phyloP scores from a whole-genome alignment of 2,329 filamentous ascomycete species.

The Cladosporium sp. region DNA sequence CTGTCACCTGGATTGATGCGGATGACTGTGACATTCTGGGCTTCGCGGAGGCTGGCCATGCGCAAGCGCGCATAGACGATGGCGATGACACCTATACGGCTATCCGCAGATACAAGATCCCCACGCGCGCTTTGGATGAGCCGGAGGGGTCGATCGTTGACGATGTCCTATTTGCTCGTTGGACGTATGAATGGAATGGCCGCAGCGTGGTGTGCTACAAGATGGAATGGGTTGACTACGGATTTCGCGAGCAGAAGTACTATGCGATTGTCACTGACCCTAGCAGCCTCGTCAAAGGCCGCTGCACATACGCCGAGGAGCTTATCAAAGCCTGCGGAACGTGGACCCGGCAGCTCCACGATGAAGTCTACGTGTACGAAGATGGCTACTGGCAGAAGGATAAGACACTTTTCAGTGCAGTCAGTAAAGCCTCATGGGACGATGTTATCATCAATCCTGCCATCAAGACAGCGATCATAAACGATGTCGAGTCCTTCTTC shows the following conservation, averaged over 20 bases:
- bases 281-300: background rate
- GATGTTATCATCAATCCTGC: slow-evolving; percentile 49
- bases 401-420: slow-evolving; percentile 40
- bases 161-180: slow-evolving; percentile 43
- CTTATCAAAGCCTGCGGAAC: slow-evolving; percentile 36
- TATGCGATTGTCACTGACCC: background rate
- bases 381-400: slow-evolving; percentile 44
- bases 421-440: slow-evolving; percentile 46
- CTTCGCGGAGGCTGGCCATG: slow-evolving; percentile 44
- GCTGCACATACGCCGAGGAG: background rate
- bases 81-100: slow-evolving; percentile 39
- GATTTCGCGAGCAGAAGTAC: background rate
- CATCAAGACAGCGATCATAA: slow-evolving; percentile 45
- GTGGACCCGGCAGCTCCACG: slow-evolving; percentile 37
- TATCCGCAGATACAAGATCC: slow-evolving; percentile 37
- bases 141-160: slow-evolving; percentile 39
- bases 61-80: slow-evolving; percentile 33
- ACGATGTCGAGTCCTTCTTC: slow-evolving; percentile 45
- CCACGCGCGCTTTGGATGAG: slow-evolving; percentile 38
- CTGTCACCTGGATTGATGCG: background rate
- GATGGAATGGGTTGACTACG: slow-evolving; percentile 23
- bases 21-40: slow-evolving; percentile 34
- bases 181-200: slow-evolving; percentile 42
- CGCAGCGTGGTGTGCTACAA: slow-evolving; percentile 41
- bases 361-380: slow-evolving; percentile 46